phyloP scores from a whole-genome alignment of 148 eudicot species.

The Camellia granthamiana region DNA sequence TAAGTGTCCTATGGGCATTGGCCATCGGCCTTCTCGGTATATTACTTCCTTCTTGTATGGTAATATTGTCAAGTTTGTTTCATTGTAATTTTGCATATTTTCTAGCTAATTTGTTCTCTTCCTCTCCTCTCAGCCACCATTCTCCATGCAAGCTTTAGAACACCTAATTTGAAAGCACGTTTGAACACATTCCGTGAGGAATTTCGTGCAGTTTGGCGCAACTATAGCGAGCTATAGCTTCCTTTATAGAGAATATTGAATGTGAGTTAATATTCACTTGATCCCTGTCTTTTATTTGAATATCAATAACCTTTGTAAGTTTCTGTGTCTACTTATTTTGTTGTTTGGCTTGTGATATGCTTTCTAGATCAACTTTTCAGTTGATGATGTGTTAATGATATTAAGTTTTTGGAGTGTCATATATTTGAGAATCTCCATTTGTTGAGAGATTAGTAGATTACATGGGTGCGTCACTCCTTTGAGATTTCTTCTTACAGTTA shows the following conservation, averaged over 20 bases:
- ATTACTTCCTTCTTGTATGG: neutral
- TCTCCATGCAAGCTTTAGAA: conserved; percentile 90
- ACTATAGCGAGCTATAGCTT: conserved; percentile 82
- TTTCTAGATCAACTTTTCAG: neutral
- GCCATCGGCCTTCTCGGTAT: conserved; percentile 73
- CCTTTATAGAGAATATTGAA: conserved; percentile 18
- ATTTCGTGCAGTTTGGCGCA: conserved; percentile 99
- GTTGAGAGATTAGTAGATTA: neutral
- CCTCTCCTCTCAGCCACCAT: conserved; percentile 54
- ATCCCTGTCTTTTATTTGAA: neutral
- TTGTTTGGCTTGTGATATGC: neutral
- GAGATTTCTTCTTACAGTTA: neutral
- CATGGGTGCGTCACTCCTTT: neutral
- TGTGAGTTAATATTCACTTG: conserved; percentile 31
- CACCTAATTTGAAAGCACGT: conserved; percentile 96
- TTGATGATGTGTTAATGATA: neutral
- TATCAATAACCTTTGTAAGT: neutral
- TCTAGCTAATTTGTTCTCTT: conserved; percentile 5
- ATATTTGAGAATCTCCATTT: neutral
- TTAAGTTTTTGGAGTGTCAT: neutral
- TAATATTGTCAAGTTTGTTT: neutral
- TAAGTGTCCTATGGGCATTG: conserved; percentile 76
- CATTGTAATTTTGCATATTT: neutral
- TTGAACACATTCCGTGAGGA: conserved; percentile 96
- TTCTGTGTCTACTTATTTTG: neutral